Evolutionary conservation across 345 rosid genomes (phyloP).

Genomic region (Populus davidiana): DNA sequence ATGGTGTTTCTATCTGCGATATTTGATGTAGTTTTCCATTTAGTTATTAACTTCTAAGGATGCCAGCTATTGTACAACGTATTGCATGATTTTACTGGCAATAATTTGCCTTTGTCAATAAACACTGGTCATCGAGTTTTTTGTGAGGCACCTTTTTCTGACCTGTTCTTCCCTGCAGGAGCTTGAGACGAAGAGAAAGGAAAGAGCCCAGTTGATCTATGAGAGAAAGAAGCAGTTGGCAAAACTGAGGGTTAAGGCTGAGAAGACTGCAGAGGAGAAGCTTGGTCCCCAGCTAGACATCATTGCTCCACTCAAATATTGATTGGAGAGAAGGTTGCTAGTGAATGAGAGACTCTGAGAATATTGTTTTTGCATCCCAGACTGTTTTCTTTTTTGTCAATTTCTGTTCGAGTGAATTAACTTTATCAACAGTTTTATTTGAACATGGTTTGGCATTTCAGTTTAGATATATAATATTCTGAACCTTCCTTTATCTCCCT

Average conservation of each 20-base stretch:
- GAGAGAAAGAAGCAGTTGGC: constrained; percentile 79
- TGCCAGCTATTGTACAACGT: neutral
- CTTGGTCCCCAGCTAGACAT: constrained; percentile 69
- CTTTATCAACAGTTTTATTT: neutral
- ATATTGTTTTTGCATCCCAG: neutral
- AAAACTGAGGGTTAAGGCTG: constrained; percentile 77
- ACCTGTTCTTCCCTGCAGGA: constrained; percentile 43
- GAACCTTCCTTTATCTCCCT: neutral
- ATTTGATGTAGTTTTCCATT: neutral
- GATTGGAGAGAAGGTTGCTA: neutral
- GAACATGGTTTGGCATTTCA: neutral
- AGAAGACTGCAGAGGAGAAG: constrained; percentile 74
- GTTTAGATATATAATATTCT: neutral
- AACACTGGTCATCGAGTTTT: neutral
- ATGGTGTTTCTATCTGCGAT: neutral
- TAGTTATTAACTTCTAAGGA: neutral
- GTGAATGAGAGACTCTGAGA: constrained; percentile 1
- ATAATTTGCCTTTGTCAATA: neutral
- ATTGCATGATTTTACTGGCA: neutral
- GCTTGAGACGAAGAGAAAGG: constrained; percentile 86
- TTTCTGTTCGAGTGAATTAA: neutral
- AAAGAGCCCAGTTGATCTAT: constrained; percentile 57
- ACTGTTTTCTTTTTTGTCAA: neutral
- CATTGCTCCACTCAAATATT: constrained; percentile 61
- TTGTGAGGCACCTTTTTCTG: neutral